Evolutionary conservation across 352 stramenopile species (phyloP), one percentile per base, ranked within the genome.

Genomic region (Pythium folliculosum): DNA sequence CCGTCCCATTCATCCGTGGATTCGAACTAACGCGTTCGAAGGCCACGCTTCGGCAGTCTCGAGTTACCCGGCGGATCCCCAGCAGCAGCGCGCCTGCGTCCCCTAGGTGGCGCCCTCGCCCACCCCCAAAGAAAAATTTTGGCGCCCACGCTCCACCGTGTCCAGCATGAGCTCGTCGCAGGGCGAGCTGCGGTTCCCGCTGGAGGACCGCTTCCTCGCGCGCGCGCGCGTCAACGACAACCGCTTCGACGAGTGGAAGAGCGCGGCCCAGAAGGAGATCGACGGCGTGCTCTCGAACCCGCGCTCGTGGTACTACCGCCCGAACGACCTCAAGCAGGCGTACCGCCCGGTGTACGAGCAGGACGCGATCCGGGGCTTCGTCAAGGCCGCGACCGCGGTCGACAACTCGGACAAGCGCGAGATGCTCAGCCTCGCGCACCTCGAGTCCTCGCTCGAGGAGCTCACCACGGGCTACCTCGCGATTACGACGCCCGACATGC

Each of bases 221-320:
- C 68, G 47, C 35, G 68, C 62, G 49, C 68, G 63, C 37, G 56
- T 74, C 56, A 68, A 21, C 58, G 65, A 55, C 47, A 70, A 68
- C 45, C 62, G 68, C 40, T 67, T 74, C n/a, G 68, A 74, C 37
- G 62, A 74, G 51, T 74, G 68, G 68, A 64, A 65, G 32, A 22
- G 48, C 5, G 61, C 23, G 14, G 69, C 69, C 7, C 53, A 69
- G 21, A 64, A 58, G 21, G 69, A 76, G 23, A 60, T 76, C 45
- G 64, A 63, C 30, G 23, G n/a, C 22, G 59, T 76, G 13, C 58
- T 76, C 7, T 17, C n/a, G 27, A 66, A 76, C 45, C 58, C 65
- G 3, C 58, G 48, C 37, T 76, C 69, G n/a, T 76, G 69, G 69
- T 76, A 76, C 64, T 71, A 72, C 47, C 63, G 64, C 32, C 60